Conservation (phyloP, 768 basidiomycete species). For the Kwoniella mangroviensis region DNA sequence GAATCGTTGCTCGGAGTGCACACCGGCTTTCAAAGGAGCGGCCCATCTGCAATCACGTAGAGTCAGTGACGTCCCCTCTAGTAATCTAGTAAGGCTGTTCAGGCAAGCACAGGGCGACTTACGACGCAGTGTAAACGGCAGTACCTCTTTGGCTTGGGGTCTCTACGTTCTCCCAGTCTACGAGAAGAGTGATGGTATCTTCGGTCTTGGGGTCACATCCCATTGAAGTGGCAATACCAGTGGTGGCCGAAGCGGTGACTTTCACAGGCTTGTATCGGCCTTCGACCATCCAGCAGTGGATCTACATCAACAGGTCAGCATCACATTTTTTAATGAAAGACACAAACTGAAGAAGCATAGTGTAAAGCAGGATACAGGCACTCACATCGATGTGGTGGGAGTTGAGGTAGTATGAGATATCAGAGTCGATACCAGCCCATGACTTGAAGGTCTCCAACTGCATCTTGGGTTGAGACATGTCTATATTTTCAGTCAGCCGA, state of each 20-base stretch:
- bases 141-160: conserved; percentile 78
- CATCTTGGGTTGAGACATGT: conserved; percentile 97
- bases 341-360: too few species aligned
- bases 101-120: neutral
- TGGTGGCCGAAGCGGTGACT: conserved; percentile 87
- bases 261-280: conserved; percentile 60
- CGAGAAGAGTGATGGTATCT: conserved; percentile 91
- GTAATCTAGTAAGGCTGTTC: too few species aligned
- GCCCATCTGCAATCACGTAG: conserved; percentile 69
- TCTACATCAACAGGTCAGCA: conserved; percentile 65
- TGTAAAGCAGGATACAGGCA: neutral
- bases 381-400: conserved; percentile 79
- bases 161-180: conserved; percentile 85
- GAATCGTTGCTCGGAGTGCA: conserved; percentile 90
- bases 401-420: conserved; percentile 93
- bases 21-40: conserved; percentile 81
- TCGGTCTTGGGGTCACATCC: conserved; percentile 77
- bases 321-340: too few species aligned
- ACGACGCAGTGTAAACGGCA: conserved; percentile 79
- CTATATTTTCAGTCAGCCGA: too few species aligned
- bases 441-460: conserved; percentile 93
- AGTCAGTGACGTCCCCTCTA: neutral
- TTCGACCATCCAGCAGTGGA: conserved; percentile 61
- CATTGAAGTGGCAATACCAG: conserved; percentile 80
- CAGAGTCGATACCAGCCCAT: conserved; percentile 93